phyloP scores from a whole-genome alignment of 2,329 filamentous ascomycete species.

The Aspergillus eucalypticola region DNA sequence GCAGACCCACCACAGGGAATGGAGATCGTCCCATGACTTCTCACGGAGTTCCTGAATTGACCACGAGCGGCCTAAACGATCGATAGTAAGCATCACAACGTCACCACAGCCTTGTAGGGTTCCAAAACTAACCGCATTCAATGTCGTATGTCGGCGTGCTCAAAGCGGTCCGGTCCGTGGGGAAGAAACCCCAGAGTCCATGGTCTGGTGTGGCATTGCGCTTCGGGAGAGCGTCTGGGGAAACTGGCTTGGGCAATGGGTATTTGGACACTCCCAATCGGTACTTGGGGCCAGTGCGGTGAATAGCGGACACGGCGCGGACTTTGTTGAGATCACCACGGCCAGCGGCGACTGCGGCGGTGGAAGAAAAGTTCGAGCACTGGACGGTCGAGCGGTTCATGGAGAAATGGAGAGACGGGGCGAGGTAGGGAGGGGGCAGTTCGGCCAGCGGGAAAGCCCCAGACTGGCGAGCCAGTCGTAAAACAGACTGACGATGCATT shows the following conservation, averaged over 20 bases:
- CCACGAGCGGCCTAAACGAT: conserved; percentile 69
- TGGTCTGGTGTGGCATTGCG: conserved; percentile 69
- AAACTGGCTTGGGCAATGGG: conserved; percentile 70
- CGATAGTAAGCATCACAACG: conserved; percentile 16
- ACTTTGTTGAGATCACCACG: conserved; percentile 71
- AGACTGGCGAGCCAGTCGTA: conserved; percentile 36
- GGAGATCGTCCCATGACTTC: conserved; percentile 93
- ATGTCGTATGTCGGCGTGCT: conserved; percentile 69
- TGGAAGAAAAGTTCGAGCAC: conserved; percentile 54
- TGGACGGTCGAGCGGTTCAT: conserved; percentile 33
- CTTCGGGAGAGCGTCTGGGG: conserved; percentile 52
- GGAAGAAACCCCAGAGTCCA: conserved; percentile 92
- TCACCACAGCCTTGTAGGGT: neutral
- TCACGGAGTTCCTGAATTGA: conserved; percentile 77
- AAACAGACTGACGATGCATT: conserved; percentile 41
- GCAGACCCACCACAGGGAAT: conserved; percentile 92
- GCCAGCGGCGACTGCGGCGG: conserved; percentile 48
- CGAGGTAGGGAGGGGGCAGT: conserved; percentile 47
- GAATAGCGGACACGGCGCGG: conserved; percentile 79
- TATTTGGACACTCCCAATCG: conserved; percentile 72
- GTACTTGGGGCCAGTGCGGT: conserved; percentile 72
- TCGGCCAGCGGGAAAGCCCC: conserved; percentile 37
- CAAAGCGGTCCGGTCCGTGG: conserved; percentile 66
- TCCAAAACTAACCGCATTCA: conserved; percentile 60
- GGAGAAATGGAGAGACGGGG: conserved; percentile 43